These are phyloP conservation scores for Trichoderma guizhouense DNA, from an alignment of 2,329 filamentous ascomycete species.

Conservation along the genomic window DNA sequence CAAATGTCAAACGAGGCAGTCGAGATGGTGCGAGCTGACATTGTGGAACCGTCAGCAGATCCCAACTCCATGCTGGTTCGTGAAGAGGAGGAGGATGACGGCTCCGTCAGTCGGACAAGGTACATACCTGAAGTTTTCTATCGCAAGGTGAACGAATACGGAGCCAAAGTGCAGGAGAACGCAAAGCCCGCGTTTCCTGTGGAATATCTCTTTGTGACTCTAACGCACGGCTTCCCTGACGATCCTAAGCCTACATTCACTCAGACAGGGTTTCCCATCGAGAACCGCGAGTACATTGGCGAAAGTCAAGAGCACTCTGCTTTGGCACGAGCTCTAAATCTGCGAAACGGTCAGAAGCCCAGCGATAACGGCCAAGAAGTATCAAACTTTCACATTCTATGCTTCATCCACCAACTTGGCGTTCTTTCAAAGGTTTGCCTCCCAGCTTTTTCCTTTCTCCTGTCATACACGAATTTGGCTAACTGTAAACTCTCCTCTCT, in stretches of 20 bases:
- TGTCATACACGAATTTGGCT: not conserved
- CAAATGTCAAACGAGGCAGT: constrained; percentile 94
- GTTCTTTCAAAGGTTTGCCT: constrained; percentile 76
- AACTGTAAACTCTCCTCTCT: not conserved
- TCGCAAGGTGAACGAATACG: constrained; percentile 92
- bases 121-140: constrained; percentile 99
- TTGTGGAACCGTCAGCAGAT: constrained; percentile 91
- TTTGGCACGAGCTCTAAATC: constrained; percentile 65
- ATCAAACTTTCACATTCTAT: constrained; percentile 93
- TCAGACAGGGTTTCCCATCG: constrained; percentile 74
- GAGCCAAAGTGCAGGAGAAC: constrained; percentile 93
- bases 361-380: constrained; percentile 63
- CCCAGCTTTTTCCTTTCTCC: too few species aligned
- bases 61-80: constrained; percentile 92
- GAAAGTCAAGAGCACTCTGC: constrained; percentile 75
- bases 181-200: constrained; percentile 95
- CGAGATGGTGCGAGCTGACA: constrained; percentile 94
- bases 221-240: constrained; percentile 94
- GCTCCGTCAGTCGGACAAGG: constrained; percentile 62
- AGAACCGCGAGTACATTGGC: constrained; percentile 84
- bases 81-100: constrained; percentile 82
- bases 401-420: constrained; percentile 75
- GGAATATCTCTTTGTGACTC: constrained; percentile 90
- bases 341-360: constrained; percentile 56
- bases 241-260: constrained; percentile 74